These are phyloP conservation scores for Rhododendron vialii DNA, from an alignment of 148 eudicot genomes.

Conservation along the genomic window DNA sequence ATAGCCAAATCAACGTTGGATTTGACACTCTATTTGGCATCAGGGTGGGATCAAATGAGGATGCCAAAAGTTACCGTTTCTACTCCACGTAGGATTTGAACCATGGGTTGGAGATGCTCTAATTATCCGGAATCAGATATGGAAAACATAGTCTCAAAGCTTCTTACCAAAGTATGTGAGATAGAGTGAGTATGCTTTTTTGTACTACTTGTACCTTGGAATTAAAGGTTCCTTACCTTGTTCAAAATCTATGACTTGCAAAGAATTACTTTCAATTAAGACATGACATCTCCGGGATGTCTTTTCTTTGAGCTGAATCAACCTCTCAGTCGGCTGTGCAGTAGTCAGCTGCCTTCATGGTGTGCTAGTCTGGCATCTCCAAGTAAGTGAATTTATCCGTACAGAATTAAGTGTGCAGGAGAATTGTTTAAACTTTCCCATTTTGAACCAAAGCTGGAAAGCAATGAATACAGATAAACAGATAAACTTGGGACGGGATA, in stretches of 20 bases:
- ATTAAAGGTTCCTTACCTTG: neutral
- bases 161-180: neutral
- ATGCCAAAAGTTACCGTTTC: no score
- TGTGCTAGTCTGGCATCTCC: neutral
- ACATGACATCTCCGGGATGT: neutral
- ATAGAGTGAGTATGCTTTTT: neutral
- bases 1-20: no score
- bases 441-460: neutral
- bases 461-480: neutral
- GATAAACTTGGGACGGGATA: neutral
- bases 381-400: neutral
- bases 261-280: neutral
- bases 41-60: no score
- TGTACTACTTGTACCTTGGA: neutral
- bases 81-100: no score
- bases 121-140: neutral
- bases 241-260: neutral
- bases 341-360: neutral
- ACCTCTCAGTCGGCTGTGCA: neutral
- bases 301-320: neutral
- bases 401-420: neutral
- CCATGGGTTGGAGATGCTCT: neutral
- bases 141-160: neutral
- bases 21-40: no score
- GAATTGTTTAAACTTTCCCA: neutral